Evolutionary conservation across 768 basidiomycete genomes (phyloP).

Genomic region (Paxillus ammoniavirescens): DNA sequence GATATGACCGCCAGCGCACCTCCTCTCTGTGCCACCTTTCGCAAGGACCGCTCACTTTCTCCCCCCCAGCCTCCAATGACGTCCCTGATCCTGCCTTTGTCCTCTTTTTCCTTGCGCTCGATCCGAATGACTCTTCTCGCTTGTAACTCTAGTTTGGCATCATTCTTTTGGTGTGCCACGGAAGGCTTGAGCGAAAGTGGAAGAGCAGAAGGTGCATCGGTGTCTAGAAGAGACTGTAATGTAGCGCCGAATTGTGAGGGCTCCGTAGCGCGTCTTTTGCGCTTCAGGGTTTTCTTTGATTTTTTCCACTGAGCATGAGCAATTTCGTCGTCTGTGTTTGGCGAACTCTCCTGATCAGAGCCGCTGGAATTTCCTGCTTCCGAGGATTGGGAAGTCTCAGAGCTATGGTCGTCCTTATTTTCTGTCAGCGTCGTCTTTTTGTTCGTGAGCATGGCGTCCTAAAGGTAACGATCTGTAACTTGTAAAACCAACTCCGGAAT

Average conservation of each 20-base stretch:
- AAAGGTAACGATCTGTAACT: too few species aligned
- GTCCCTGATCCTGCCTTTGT: conserved; percentile 62
- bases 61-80: conserved; percentile 89
- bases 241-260: conserved; percentile 73
- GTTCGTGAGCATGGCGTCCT: conserved; percentile 43
- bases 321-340: conserved; percentile 67
- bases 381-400: conserved; percentile 11
- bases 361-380: conserved; percentile 7
- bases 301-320: conserved; percentile 53
- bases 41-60: conserved; percentile 71
- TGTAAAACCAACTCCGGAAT: too few species aligned
- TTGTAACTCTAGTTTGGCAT: conserved; percentile 70
- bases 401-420: conserved; percentile 14
- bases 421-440: conserved; percentile 52
- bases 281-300: conserved; percentile 77
- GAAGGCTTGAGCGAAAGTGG: conserved; percentile 83
- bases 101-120: conserved; percentile 74
- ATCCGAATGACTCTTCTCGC: conserved; percentile 70
- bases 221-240: conserved; percentile 68
- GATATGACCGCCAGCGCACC: conserved; percentile 42
- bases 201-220: conserved; percentile 63
- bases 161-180: conserved; percentile 61
- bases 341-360: conserved; percentile 26
- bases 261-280: conserved; percentile 79
- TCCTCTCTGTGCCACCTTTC: conserved; percentile 84